Base-by-base conservation (phyloP, 75 land plant genomes). In the Cunninghamia lanceolata region DNA sequence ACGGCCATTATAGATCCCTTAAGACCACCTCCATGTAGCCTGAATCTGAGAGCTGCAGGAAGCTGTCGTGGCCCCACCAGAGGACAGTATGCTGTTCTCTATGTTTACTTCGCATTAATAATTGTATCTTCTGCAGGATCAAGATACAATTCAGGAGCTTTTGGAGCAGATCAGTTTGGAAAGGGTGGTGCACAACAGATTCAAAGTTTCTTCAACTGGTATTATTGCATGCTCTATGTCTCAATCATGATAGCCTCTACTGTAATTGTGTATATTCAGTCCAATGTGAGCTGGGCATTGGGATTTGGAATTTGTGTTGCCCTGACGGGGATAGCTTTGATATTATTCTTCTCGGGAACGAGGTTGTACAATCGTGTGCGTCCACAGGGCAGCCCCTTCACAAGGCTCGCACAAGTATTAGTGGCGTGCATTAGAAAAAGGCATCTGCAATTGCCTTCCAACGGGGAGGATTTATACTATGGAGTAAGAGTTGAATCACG, bases 51-150 rank as follows among this genome's bases (percentile, higher is more conserved):
- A 81, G 1, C 63, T 3, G 2, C 76, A 17, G 1, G 42, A 9
- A 10, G n/a, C 53, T 90, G 95, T 85, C 40, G 54, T 21, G 30
- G 68, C 13, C 85, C 95, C 4, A 82, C 94, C 19, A 59, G 21
- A 2, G 21, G 74, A 38, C 93, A 93, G 76, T 63, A 85, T 17
- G 82, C 90, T 32, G 71, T 92, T 82, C 82, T 96, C 8, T 92
- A 89, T 78, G 13, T 70, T 3, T 84, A 86, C 3, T 47, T 47
- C 11, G 85, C 87, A 3, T 52, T 96, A 30, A 19, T 86, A 10
- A 86, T 89, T 13, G 38, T 91, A 0, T 95, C 93, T 3, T 21
- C 89, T 0, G 96, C 91, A 5, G 94, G 97, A n/a, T 85, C 91
- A 0, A 88, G 90, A 4, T 94, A 90, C 73, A 93, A 83, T 28